A percentile compares a stretch with the other conserved stretches of the same genome.
Evolutionary conservation across 225 moss, liverwort and hornwort genomes (phyloP).

Genomic region (Pleurozium schreberi): DNA sequence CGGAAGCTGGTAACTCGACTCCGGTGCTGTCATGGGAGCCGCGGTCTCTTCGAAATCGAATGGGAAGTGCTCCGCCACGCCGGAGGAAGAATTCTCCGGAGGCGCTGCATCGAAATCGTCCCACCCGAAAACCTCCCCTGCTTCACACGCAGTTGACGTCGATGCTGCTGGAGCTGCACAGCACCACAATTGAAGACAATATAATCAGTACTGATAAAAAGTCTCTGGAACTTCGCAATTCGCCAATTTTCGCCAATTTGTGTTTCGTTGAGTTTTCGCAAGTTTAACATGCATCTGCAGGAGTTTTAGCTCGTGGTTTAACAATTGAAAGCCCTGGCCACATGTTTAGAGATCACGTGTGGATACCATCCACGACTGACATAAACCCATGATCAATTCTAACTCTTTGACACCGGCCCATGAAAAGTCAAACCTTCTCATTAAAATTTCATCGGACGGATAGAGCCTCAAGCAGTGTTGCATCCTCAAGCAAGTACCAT

Average conservation of each 20-base stretch:
- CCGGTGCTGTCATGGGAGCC: not conserved
- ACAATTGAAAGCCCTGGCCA: not conserved
- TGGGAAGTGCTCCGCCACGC: not conserved
- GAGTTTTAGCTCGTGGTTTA: not conserved
- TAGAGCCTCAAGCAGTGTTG: too few relatives aligned
- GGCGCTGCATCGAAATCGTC: not conserved
- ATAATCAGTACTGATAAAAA: not conserved
- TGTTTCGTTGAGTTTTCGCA: too few relatives aligned
- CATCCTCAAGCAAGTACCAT: not conserved
- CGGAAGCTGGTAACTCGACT: not conserved
- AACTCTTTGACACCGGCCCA: not conserved
- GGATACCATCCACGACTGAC: too few relatives aligned
- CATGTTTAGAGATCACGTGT: not conserved
- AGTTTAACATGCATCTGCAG: too few relatives aligned
- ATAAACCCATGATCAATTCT: not conserved
- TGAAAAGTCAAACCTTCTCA: not conserved
- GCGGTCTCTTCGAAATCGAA: constrained; percentile 1
- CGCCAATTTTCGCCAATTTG: too few relatives aligned
- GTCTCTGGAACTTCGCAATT: not conserved
- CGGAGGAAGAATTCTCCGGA: not conserved
- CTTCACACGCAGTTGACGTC: not conserved
- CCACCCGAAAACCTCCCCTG: not conserved
- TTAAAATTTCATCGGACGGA: not conserved
- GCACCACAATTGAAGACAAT: not conserved
- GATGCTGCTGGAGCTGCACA: not conserved